These are phyloP conservation scores for Sporobolus alterniflorus DNA, from an alignment of 202 grass and related monocot genomes.

Conservation along the genomic window DNA sequence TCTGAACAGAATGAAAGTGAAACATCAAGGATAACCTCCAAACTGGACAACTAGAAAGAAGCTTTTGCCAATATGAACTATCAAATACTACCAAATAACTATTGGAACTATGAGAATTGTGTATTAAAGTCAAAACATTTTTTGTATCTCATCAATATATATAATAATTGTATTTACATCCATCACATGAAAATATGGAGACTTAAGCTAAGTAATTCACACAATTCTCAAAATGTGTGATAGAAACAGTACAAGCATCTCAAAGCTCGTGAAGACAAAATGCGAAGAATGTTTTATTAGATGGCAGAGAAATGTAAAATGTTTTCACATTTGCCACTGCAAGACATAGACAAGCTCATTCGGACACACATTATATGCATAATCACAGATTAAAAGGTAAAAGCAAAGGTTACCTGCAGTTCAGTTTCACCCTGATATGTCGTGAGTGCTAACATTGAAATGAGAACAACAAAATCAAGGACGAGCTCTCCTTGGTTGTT, in stretches of 20 bases:
- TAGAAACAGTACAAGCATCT: constrained; percentile 9
- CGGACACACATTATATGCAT: constrained; percentile 6
- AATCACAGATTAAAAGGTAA: constrained; percentile 13
- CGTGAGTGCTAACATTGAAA: constrained; percentile 80
- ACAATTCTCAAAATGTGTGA: neutral
- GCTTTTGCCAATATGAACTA: constrained; percentile 7
- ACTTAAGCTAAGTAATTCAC: neutral
- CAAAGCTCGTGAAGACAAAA: constrained; percentile 9
- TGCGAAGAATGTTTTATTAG: constrained; percentile 4
- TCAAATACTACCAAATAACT: constrained; percentile 10
- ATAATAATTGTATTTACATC: constrained; percentile 34
- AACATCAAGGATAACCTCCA: constrained; percentile 42
- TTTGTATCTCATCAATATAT: neutral
- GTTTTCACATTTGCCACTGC: constrained; percentile 7
- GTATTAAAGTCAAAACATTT: constrained; percentile 3
- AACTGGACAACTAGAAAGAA: constrained; percentile 7
- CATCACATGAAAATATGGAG: neutral
- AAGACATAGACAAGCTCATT: neutral
- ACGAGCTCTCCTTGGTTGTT: constrained; percentile 87
- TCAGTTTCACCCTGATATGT: constrained; percentile 92
- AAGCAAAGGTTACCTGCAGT: constrained; percentile 69
- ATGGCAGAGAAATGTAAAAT: neutral
- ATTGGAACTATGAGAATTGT: neutral
- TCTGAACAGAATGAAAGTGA: constrained; percentile 70
- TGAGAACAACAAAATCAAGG: constrained; percentile 88